A percentile compares a stretch with the other conserved stretches of the same genome.
Conservation (phyloP, 2,329 filamentous ascomycete genomes). For the Cytospora piceae region DNA sequence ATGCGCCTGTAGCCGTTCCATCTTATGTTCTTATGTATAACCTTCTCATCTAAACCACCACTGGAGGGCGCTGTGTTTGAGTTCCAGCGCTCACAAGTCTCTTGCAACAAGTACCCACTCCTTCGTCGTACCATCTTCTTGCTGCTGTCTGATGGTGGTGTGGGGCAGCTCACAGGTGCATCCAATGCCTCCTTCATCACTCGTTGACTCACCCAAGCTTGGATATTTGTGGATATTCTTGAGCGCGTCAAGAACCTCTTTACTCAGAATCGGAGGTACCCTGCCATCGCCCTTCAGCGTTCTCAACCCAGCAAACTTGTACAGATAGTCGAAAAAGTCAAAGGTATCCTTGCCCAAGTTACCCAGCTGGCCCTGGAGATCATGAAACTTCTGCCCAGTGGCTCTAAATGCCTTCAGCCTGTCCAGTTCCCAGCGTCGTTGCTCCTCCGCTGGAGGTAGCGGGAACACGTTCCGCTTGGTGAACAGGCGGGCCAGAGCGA, state of each 20-base stretch:
- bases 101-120: constrained; percentile 7
- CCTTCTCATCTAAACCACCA: not conserved
- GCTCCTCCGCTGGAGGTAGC: constrained; percentile 46
- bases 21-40: not conserved
- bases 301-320: constrained; percentile 52
- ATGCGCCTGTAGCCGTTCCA: not conserved
- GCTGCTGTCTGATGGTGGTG: not conserved
- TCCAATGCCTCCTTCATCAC: not conserved
- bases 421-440: constrained; percentile 51
- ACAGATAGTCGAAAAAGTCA: constrained; percentile 51
- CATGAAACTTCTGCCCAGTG: constrained; percentile 53
- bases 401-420: constrained; percentile 39
- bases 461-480: constrained; percentile 44
- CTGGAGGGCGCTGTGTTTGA: not conserved
- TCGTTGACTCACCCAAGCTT: constrained; percentile 36
- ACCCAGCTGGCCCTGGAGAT: constrained; percentile 55
- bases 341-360: constrained; percentile 45
- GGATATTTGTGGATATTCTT: constrained; percentile 54
- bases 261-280: constrained; percentile 49
- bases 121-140: not conserved
- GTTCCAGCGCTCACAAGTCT: not conserved
- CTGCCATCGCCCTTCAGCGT: constrained; percentile 51
- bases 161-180: not conserved
- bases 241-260: constrained; percentile 51
- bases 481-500: constrained; percentile 55